These are phyloP conservation scores for Neodidymelliopsis sp. DNA, from an alignment of 2,329 filamentous ascomycete genomes.

Conservation along the genomic window DNA sequence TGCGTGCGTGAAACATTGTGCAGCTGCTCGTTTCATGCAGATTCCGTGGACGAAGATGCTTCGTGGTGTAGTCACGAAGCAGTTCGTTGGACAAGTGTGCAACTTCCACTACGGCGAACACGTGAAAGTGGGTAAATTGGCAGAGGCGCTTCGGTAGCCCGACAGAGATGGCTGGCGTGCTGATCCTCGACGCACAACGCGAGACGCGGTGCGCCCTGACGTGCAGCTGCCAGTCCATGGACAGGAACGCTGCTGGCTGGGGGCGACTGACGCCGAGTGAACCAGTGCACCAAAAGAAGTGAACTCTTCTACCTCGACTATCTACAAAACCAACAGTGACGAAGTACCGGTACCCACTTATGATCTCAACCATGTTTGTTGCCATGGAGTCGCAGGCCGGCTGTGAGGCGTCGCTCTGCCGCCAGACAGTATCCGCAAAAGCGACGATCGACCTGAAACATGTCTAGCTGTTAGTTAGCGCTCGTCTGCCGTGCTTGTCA, in stretches of 20 bases:
- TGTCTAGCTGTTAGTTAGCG: conserved; percentile 11
- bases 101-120: background rate
- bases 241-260: background rate
- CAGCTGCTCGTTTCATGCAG: conserved; percentile 1
- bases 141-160: conserved; percentile 4
- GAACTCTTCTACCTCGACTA: background rate
- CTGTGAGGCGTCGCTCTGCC: conserved; percentile 11
- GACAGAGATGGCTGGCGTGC: conserved; percentile 13
- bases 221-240: conserved; percentile 10
- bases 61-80: background rate
- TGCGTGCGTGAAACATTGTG: conserved; percentile 6
- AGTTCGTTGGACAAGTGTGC: conserved; percentile 1
- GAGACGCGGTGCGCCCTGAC: conserved; percentile 15
- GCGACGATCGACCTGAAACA: conserved; percentile 18
- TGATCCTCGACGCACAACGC: conserved; percentile 13
- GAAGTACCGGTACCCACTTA: conserved; percentile 7
- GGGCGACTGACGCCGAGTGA: background rate
- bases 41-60: background rate
- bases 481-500: conserved; percentile 3
- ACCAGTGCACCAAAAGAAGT: background rate
- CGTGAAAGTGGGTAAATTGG: conserved; percentile 6
- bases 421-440: conserved; percentile 5
- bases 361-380: conserved; percentile 13
- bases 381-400: conserved; percentile 12
- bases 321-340: background rate